Conservation (phyloP, 495 filamentous ascomycete genomes). For the Endocarpon pusillum region DNA sequence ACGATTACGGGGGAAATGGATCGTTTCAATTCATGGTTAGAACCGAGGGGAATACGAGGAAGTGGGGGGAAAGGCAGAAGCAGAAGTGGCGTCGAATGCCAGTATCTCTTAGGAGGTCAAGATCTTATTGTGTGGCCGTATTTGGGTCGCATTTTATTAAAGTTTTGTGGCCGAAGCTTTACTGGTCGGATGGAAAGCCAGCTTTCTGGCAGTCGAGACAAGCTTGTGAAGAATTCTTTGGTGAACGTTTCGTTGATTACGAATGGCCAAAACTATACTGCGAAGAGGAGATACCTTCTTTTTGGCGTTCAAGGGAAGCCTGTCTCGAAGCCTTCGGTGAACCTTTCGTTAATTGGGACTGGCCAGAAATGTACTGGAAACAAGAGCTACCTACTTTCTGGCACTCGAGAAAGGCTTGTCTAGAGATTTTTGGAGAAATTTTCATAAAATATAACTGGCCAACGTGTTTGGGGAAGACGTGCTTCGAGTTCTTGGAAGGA, state of each 20-base stretch:
- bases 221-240: not conserved
- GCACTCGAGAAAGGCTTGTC: not conserved
- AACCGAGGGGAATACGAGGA: not conserved
- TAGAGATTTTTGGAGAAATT: not conserved
- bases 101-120: not conserved
- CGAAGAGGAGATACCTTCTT: not conserved
- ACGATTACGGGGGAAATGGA: not conserved
- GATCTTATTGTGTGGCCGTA: not conserved
- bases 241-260: not conserved
- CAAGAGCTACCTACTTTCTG: not conserved
- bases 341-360: not conserved
- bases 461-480: not conserved
- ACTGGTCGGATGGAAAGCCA: not conserved
- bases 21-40: not conserved
- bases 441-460: not conserved
- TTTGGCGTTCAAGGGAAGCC: conserved; percentile 1
- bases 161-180: not conserved
- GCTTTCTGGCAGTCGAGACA: not conserved
- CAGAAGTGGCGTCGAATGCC: not conserved
- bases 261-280: not conserved
- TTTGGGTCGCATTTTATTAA: not conserved
- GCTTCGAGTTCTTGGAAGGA: not conserved
- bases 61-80: not conserved
- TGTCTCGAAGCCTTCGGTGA: not conserved
- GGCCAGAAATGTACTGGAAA: not conserved